Percentiles rank a stretch among this genome's conserved stretches.
These are phyloP conservation scores for Drechmeria coniospora DNA, from an alignment of 2,329 filamentous ascomycete genomes.

Conservation along the genomic window DNA sequence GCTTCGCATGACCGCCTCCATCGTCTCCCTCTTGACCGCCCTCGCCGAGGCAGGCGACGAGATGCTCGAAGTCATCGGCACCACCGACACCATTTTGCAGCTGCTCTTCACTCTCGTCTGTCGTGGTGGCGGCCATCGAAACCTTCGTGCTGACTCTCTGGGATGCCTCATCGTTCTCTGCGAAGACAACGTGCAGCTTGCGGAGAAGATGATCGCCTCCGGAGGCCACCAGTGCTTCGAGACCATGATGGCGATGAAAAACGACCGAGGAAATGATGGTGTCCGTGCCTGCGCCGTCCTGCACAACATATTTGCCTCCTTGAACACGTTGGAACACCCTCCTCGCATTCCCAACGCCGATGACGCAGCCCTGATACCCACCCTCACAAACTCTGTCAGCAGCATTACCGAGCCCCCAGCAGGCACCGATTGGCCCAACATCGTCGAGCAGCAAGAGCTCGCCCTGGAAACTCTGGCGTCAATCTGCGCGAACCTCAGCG, in stretches of 20 bases:
- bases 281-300: conserved; percentile 45
- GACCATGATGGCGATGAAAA: conserved; percentile 31
- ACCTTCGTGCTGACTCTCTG: conserved; percentile 30
- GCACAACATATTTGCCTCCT: conserved; percentile 43
- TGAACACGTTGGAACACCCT: conserved; percentile 10
- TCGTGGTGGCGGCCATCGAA: conserved; percentile 25
- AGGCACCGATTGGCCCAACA: conserved; percentile 22
- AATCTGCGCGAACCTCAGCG: conserved; percentile 44
- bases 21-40: conserved; percentile 36
- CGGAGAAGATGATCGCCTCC: conserved; percentile 36
- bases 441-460: conserved; percentile 32
- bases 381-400: conserved; percentile 18
- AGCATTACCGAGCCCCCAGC: conserved; percentile 11
- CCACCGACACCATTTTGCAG: conserved; percentile 29
- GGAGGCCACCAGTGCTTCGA: conserved; percentile 31
- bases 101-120: conserved; percentile 40
- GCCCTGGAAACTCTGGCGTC: conserved; percentile 49
- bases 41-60: conserved; percentile 46
- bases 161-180: conserved; percentile 41
- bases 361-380: conserved; percentile 20
- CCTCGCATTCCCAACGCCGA: conserved; percentile 12
- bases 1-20: conserved; percentile 37
- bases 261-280: conserved; percentile 29
- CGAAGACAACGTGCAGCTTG: conserved; percentile 42
- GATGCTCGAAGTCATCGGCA: conserved; percentile 37